These are phyloP conservation scores for Cylindrotheca fusiformis DNA, from an alignment of 108 stramenopile species.

Conservation along the genomic window DNA sequence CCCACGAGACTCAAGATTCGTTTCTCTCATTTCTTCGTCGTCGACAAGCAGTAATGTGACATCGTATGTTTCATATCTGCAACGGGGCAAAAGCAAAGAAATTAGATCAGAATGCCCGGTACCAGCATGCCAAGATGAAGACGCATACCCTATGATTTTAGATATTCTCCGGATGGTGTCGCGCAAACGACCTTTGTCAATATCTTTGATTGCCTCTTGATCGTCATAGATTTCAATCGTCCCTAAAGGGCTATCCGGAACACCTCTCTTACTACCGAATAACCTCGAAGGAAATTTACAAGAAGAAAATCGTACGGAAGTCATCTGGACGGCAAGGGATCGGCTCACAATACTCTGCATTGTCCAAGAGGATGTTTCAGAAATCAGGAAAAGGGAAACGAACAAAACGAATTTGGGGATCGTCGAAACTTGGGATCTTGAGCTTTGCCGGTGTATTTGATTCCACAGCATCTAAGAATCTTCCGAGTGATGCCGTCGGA, in stretches of 20 bases:
- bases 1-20: constrained; percentile 67
- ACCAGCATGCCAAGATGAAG: too few relatives aligned
- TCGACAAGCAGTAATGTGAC: constrained; percentile 58
- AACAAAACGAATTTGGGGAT: too few relatives aligned
- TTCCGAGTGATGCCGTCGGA: too few relatives aligned
- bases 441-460: too few relatives aligned
- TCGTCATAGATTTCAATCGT: constrained; percentile 43
- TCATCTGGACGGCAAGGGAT: too few relatives aligned
- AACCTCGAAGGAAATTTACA: constrained; percentile 13
- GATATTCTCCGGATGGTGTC: constrained; percentile 47
- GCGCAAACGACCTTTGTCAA: constrained; percentile 34
- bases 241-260: constrained; percentile 37
- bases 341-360: too few relatives aligned
- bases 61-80: constrained; percentile 63
- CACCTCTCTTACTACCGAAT: constrained; percentile 35
- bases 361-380: too few relatives aligned
- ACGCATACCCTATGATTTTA: constrained; percentile 36
- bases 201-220: constrained; percentile 28
- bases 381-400: too few relatives aligned
- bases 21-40: constrained; percentile 72
- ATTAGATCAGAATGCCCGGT: too few relatives aligned
- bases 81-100: not conserved
- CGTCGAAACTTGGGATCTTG: too few relatives aligned
- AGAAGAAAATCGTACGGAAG: not conserved
- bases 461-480: too few relatives aligned